A percentile compares a stretch with the other conserved stretches of the same genome.
Evolutionary conservation across 257 asterid species (phyloP).

Genomic region (Eustoma russellianum): DNA sequence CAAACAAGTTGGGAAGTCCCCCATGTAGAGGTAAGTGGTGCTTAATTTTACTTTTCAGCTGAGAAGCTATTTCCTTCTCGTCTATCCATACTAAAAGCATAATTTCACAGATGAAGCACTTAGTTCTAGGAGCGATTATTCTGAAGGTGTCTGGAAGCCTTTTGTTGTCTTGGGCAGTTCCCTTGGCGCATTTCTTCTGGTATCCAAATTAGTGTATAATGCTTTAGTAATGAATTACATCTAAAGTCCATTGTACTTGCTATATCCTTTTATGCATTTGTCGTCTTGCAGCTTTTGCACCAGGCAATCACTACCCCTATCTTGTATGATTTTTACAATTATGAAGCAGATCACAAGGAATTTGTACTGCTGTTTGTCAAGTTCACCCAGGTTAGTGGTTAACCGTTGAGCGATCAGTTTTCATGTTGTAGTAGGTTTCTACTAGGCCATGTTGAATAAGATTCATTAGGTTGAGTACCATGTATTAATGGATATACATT

Average conservation of each 20-base stretch:
- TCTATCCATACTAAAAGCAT: too few species aligned
- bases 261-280: background rate
- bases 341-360: slow-evolving; percentile 72
- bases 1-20: slow-evolving; percentile 59
- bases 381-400: slow-evolving; percentile 60
- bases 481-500: background rate
- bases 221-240: slow-evolving; percentile 1
- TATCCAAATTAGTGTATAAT: slow-evolving; percentile 10
- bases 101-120: slow-evolving; percentile 50
- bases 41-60: slow-evolving; percentile 6
- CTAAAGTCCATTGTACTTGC: background rate
- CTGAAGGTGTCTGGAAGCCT: slow-evolving; percentile 80
- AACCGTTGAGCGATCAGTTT: background rate
- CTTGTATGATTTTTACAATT: slow-evolving; percentile 88
- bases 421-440: background rate
- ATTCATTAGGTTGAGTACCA: background rate
- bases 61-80: background rate
- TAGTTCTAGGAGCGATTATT: slow-evolving; percentile 60
- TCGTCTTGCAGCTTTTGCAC: slow-evolving; percentile 47
- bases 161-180: slow-evolving; percentile 70
- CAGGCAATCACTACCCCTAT: slow-evolving; percentile 66
- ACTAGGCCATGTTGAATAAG: background rate
- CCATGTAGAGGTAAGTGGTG: slow-evolving; percentile 55
- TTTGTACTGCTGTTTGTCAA: slow-evolving; percentile 54
- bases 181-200: slow-evolving; percentile 80